Evolutionary conservation across 2,329 filamentous ascomycete species (phyloP).

Genomic region (Xylariaceae sp.): DNA sequence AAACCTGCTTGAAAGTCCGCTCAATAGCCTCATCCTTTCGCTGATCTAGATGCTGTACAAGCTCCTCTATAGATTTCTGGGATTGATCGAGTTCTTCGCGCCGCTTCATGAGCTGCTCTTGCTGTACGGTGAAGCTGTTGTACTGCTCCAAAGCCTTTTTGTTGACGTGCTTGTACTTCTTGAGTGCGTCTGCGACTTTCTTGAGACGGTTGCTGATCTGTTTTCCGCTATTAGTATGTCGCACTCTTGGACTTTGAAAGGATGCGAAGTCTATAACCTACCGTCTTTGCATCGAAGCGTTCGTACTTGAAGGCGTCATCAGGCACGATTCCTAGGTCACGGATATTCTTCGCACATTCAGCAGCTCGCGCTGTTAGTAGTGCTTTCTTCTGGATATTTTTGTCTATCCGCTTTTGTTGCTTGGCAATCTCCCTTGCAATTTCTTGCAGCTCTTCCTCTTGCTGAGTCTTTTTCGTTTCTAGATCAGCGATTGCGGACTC

Average conservation of each 20-base stretch:
- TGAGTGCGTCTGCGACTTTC: constrained; percentile 86
- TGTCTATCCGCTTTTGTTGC: constrained; percentile 86
- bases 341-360: constrained; percentile 83
- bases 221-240: constrained; percentile 24
- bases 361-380: constrained; percentile 70
- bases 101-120: constrained; percentile 79
- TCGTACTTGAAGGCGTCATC: constrained; percentile 94
- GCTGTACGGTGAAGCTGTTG: constrained; percentile 90
- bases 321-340: constrained; percentile 85
- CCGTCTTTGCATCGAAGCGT: constrained; percentile 71
- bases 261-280: constrained; percentile 40
- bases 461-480: constrained; percentile 52
- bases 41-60: constrained; percentile 88
- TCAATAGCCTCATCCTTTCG: constrained; percentile 98
- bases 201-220: constrained; percentile 67
- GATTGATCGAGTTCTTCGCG: constrained; percentile 83
- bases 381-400: constrained; percentile 83
- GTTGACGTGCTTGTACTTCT: constrained; percentile 97
- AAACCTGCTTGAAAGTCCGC: constrained; percentile 97
- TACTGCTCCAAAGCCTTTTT: constrained; percentile 99
- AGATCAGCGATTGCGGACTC: constrained; percentile 38
- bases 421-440: constrained; percentile 74
- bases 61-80: constrained; percentile 81
- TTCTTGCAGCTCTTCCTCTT: constrained; percentile 69
- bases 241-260: not conserved